Percentiles rank a stretch among this genome's conserved stretches.
Conservation (phyloP, 345 rosid species). For the Eucalyptus camaldulensis region DNA sequence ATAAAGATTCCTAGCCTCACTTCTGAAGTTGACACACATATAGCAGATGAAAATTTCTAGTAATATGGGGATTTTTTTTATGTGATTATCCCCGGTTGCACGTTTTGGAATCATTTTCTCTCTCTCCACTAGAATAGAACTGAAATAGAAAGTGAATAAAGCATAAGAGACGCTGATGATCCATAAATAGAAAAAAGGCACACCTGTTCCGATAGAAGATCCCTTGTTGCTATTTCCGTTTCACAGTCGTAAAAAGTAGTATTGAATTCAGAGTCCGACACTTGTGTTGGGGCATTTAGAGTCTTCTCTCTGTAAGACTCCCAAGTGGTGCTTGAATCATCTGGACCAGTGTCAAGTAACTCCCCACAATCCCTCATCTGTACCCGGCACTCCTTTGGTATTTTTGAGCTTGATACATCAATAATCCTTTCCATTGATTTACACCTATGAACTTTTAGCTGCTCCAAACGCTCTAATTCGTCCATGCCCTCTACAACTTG, state of each 20-base stretch:
- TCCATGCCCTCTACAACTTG: background rate
- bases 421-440: background rate
- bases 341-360: background rate
- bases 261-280: background rate
- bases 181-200: background rate
- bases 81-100: background rate
- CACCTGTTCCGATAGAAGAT: background rate
- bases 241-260: background rate
- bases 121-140: background rate
- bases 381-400: background rate
- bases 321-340: background rate
- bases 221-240: background rate
- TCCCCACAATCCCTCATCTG: background rate
- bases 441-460: background rate
- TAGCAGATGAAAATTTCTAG: background rate
- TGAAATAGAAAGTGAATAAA: background rate
- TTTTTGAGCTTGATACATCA: background rate
- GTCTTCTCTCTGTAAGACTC: background rate
- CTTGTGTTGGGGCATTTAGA: background rate
- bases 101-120: background rate
- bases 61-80: background rate
- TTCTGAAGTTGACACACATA: background rate
- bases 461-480: background rate
- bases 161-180: background rate
- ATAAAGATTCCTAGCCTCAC: background rate